phyloP scores from a whole-genome alignment of 495 filamentous ascomycete species.

The Bombardia bombarda region DNA sequence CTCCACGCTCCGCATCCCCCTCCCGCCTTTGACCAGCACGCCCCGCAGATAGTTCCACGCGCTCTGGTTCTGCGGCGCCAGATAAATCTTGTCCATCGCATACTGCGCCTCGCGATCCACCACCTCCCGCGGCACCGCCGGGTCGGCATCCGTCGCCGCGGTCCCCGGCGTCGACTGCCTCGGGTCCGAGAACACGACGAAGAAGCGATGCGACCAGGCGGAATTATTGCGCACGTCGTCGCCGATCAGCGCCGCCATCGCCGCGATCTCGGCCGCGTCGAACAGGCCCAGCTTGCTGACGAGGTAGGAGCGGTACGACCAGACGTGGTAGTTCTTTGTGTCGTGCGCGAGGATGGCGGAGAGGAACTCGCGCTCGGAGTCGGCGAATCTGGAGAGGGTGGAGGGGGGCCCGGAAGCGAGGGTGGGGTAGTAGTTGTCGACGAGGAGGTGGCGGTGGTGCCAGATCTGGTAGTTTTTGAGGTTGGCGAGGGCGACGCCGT shows the following conservation, averaged over 20 bases:
- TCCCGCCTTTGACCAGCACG: slow-evolving; percentile 55
- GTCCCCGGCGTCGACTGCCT: slow-evolving; percentile 37
- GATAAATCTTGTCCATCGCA: slow-evolving; percentile 57
- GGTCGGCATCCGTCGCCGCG: slow-evolving; percentile 34
- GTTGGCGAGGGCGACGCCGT: slow-evolving; percentile 68
- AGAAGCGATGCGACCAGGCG: slow-evolving; percentile 95
- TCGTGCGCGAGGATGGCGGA: slow-evolving; percentile 74
- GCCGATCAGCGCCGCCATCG: slow-evolving; percentile 59
- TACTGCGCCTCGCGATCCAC: slow-evolving; percentile 70
- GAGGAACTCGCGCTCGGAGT: slow-evolving; percentile 65
- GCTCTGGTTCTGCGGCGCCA: slow-evolving; percentile 88
- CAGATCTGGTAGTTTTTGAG: slow-evolving; percentile 99
- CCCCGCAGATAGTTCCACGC: slow-evolving; percentile 89
- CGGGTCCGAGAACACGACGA: slow-evolving; percentile 70
- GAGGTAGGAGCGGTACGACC: slow-evolving; percentile 92
- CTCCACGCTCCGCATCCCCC: slow-evolving; percentile 49
- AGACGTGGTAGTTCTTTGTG: slow-evolving; percentile 97
- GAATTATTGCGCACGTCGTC: slow-evolving; percentile 89
- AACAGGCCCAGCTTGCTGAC: slow-evolving; percentile 72
- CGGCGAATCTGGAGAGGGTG: slow-evolving; percentile 27
- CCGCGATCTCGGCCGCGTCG: slow-evolving; percentile 51
- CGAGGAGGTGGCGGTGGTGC: slow-evolving; percentile 87
- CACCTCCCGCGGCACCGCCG: slow-evolving; percentile 48
- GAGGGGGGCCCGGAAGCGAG: slow-evolving; percentile 32
- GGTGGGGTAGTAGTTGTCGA: slow-evolving; percentile 55